These are phyloP conservation scores for Oryza coarctata DNA, from an alignment of 176 grass and related monocot genomes.

Conservation along the genomic window DNA sequence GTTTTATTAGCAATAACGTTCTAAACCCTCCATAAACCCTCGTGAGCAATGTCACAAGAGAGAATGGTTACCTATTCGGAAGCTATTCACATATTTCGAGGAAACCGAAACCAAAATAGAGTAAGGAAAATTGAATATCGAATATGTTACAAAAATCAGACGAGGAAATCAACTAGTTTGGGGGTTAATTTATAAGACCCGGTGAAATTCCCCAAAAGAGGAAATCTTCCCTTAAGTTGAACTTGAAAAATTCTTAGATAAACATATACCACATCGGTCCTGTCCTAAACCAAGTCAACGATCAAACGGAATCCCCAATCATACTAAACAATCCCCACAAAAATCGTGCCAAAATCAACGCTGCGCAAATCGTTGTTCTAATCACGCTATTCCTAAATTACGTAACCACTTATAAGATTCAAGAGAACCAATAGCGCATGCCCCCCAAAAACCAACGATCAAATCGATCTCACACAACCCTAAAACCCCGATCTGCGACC, in stretches of 20 bases:
- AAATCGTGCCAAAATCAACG: conserved; percentile 4
- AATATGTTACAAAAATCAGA: neutral
- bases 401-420: neutral
- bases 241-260: too few relatives aligned
- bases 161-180: neutral
- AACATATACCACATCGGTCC: neutral
- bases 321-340: neutral
- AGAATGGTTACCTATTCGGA: neutral
- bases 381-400: neutral
- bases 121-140: neutral
- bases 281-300: neutral
- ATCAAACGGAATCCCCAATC: neutral
- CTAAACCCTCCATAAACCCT: neutral
- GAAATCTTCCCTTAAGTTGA: neutral
- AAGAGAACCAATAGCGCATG: neutral
- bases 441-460: neutral
- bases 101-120: neutral
- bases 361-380: neutral
- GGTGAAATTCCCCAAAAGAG: neutral
- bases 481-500: neutral
- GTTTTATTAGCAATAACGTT: neutral
- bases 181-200: neutral
- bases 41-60: neutral
- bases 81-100: neutral
- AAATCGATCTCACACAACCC: neutral